Evolutionary conservation across 1,139 yeast species (phyloP), one percentile per base, ranked within the genome.

Genomic region (Geotrichum reessii): DNA sequence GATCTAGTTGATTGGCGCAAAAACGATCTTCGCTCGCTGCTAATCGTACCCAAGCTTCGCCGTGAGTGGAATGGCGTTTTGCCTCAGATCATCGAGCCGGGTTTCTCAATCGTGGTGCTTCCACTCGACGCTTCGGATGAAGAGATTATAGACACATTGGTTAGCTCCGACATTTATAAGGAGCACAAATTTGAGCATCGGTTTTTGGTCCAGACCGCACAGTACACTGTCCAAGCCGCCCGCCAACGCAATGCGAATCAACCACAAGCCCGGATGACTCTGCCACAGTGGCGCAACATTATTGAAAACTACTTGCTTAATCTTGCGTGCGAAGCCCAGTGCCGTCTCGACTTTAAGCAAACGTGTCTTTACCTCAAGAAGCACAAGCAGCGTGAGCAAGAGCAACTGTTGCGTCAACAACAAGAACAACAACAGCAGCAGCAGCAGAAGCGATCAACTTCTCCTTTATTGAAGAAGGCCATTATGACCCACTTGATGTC

Each of bases 281-380:
- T 78, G 63, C 81, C 82, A 24, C 87, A 84, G 68, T 84, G 89
- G 87, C 74, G 89, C 64, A 83, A 84, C 67, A 78, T 85, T 31
- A 82, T 85, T 62, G 90, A 85, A 63, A 84, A 84, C 70, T 85
- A 81, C 66, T 67, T 84, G 54, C 70, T 85, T 49, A 84, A 83
- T 67, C 74, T 85, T 42, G 88, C 83, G 1, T 86, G 86, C 53
- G 90, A 85, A 66, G 84, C 85, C 12, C 88, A 85, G 67, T 84
- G 87, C 64, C 76, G 87, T 33, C 72, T 74, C 49, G 87, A 84
- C 66, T 84, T 81, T 67, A 81, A 81, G 65, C 73, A 73, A 58
- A 71, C 74, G 31, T 80, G 84, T 63, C 69, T 76, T 37, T 74
- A 64, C 46, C 61, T 70, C 56, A 74, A 78, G 63, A 71, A 71